phyloP scores from a whole-genome alignment of 1,284 basidiomycete genomes.

The Rhodotorula sp. region DNA sequence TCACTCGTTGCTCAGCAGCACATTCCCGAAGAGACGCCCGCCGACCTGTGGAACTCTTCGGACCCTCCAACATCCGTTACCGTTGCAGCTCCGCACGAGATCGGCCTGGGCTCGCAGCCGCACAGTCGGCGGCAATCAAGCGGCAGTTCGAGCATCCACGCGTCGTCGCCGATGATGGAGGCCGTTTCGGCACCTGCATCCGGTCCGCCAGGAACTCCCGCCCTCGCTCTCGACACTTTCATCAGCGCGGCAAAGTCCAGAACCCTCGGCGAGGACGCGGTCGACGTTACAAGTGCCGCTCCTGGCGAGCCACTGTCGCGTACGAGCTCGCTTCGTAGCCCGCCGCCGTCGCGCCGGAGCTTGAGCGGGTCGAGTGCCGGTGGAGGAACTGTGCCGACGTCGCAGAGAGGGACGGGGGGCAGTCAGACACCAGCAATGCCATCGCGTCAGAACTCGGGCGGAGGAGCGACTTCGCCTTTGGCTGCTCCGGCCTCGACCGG shows the following conservation, averaged over 20 bases:
- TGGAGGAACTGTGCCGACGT: neutral
- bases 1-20: conserved; percentile 1
- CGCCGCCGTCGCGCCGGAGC: conserved; percentile 6
- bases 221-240: conserved; percentile 39
- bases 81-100: conserved; percentile 32
- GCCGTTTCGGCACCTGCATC: neutral
- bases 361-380: conserved; percentile 17
- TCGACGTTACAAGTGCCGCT: neutral
- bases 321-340: neutral
- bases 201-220: conserved; percentile 28
- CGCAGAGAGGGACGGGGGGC: neutral
- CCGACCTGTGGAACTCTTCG: neutral
- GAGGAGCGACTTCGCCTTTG: neutral
- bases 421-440: conserved; percentile 1
- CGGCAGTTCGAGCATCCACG: neutral
- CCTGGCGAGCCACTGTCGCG: neutral
- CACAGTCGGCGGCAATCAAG: conserved; percentile 1
- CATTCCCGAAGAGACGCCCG: conserved; percentile 7
- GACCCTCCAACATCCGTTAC: neutral
- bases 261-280: conserved; percentile 6
- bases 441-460: conserved; percentile 1
- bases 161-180: neutral
- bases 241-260: conserved; percentile 29
- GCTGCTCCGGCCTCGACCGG: neutral
- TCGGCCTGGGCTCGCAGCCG: conserved; percentile 31